A percentile compares a stretch with the other conserved stretches of the same genome.
phyloP scores from a whole-genome alignment of 1,139 yeast genomes.

The Geotrichum citri-aurantii region DNA sequence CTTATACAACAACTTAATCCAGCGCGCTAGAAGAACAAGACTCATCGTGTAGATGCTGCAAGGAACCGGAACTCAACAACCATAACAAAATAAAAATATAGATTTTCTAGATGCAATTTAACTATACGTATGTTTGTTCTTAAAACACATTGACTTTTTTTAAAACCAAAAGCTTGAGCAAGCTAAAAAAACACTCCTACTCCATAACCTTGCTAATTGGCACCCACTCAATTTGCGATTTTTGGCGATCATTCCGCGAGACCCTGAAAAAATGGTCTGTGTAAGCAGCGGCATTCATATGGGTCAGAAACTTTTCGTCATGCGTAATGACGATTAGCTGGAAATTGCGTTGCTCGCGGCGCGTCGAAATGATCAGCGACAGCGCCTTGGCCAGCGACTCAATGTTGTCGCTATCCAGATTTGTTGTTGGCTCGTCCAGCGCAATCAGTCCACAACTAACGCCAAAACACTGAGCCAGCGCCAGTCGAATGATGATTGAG shows the following conservation, averaged over 20 bases:
- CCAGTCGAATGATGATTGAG: constrained; percentile 82
- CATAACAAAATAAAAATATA: too few relatives aligned
- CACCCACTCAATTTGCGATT: constrained; percentile 56
- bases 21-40: too few relatives aligned
- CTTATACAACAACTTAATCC: too few relatives aligned
- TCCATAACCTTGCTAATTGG: constrained; percentile 30
- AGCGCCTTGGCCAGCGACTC: constrained; percentile 82
- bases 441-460: constrained; percentile 93
- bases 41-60: too few relatives aligned
- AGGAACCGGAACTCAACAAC: too few relatives aligned
- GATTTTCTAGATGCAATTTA: too few relatives aligned
- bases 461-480: constrained; percentile 95
- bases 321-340: constrained; percentile 94
- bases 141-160: too few relatives aligned
- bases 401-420: constrained; percentile 82
- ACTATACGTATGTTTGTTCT: too few relatives aligned
- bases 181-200: too few relatives aligned
- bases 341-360: constrained; percentile 78
- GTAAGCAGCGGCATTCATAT: constrained; percentile 78
- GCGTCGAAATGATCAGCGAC: constrained; percentile 63
- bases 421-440: constrained; percentile 96
- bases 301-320: constrained; percentile 82
- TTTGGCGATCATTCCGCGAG: constrained; percentile 72
- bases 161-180: too few relatives aligned
- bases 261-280: constrained; percentile 88